Evolutionary conservation across 768 basidiomycete species (phyloP).

Genomic region (Russula dissimulans): DNA sequence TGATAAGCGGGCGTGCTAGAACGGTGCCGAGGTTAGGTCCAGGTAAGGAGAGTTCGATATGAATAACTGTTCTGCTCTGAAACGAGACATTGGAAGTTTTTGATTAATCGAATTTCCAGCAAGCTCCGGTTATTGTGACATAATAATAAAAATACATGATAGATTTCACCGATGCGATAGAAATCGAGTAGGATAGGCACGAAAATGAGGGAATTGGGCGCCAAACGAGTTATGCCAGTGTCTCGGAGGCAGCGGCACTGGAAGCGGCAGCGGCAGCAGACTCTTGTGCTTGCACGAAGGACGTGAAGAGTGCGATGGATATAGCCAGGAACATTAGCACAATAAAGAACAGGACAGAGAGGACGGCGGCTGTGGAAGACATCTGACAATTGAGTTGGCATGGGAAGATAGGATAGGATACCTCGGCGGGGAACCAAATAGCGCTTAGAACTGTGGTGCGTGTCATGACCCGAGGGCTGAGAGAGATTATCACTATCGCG

Average conservation of each 20-base stretch:
- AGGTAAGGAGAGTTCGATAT: too few species aligned
- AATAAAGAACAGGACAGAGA: slow-evolving; percentile 5
- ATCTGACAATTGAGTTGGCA: not conserved
- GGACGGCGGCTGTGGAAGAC: slow-evolving; percentile 7
- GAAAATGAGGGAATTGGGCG: not conserved
- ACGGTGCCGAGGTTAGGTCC: slow-evolving; percentile 54
- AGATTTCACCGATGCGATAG: not conserved
- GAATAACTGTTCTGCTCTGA: not conserved
- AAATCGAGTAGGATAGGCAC: not conserved
- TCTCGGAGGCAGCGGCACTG: slow-evolving; percentile 1
- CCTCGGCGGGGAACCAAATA: slow-evolving; percentile 8
- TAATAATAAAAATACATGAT: not conserved
- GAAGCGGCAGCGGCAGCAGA: slow-evolving; percentile 12
- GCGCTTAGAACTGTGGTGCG: not conserved
- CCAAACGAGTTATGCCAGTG: not conserved
- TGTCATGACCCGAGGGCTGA: not conserved
- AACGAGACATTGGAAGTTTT: too few species aligned
- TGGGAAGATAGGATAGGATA: not conserved
- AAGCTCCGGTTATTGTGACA: slow-evolving; percentile 39
- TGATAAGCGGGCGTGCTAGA: slow-evolving; percentile 17
- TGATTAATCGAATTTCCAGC: slow-evolving; percentile 32
- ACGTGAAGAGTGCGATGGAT: slow-evolving; percentile 17
- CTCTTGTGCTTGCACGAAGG: slow-evolving; percentile 14
- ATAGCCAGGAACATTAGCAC: slow-evolving; percentile 3
- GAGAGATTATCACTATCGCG: not conserved